Evolutionary conservation across 2,329 filamentous ascomycete species (phyloP), one percentile per base, ranked within the genome.

Genomic region (Aspergillus awamori): DNA sequence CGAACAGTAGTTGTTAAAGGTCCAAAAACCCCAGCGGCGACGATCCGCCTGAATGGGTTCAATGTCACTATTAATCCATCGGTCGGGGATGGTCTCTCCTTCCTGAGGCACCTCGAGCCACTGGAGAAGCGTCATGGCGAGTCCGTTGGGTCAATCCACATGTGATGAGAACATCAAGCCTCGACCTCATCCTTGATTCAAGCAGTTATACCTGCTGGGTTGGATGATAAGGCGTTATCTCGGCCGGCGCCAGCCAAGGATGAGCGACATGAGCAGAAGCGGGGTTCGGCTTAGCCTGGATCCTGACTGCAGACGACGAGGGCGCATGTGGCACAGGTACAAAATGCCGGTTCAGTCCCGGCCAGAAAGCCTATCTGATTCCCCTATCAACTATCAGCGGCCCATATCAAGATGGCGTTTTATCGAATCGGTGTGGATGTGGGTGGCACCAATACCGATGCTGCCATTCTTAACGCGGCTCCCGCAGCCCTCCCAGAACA

Each of bases 41-140:
- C 79, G 72, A 47, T 66, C 74, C 1, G 73, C 67, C 60, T 81
- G 80, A 28, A 82, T 77, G 8, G 82, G 82, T 2, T 81, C 79
- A 59, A 84, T 81, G 65, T 84, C 82, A 63, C 84, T 77, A 66
- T 84, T 84, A 2, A 45, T 24, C 41, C 41, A 78, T 64, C 68
- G 67, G 59, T 72, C 58, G 56, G 60, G 15, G 11, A 24, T 45
- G 41, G 41, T 45, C 41, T 45, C 41, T 11, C 41, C 41, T 7
- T 45, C 41, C 10, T 45, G 41, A 3, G 41, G 41, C 2, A 45
- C 41, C 20, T 45, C 41, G 20, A 45, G 20, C 41, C 20, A 45
- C 8, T 45, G 10, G 0, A 24, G 41, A 4, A 45, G 20, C 2
- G 41, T 45, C 41, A 45, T 45, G 20, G 17, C 17, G 39, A 36